Evolutionary conservation across 2,329 filamentous ascomycete species (phyloP).

Genomic region (Trichoderma brevicompactum): DNA sequence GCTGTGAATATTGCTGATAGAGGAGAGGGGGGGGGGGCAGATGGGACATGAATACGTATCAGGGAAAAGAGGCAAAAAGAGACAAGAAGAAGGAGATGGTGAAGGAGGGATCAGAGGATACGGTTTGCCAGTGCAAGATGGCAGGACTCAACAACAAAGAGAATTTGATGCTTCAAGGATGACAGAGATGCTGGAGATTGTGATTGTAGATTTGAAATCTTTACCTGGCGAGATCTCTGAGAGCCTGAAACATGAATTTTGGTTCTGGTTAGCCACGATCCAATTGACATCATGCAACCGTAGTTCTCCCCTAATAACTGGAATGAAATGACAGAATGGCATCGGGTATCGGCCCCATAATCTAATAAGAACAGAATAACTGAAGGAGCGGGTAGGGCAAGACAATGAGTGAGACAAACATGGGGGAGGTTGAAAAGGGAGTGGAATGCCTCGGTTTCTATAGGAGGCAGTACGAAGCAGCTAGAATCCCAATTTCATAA

Average conservation of each 20-base stretch:
- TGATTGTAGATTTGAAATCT: background rate
- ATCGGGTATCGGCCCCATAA: too few species aligned
- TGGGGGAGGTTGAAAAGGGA: too few species aligned
- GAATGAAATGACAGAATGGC: too few species aligned
- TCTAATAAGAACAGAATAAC: background rate
- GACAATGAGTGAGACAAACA: too few species aligned
- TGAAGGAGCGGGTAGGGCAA: background rate
- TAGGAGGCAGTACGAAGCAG: too few species aligned
- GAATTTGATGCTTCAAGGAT: background rate
- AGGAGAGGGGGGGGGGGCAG: too few species aligned
- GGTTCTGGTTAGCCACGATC: background rate
- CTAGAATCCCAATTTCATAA: background rate
- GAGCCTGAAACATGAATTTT: background rate
- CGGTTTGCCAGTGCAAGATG: too few species aligned
- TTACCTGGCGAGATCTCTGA: slow-evolving; percentile 23
- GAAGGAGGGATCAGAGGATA: background rate
- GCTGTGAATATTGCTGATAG: too few species aligned
- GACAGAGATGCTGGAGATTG: background rate
- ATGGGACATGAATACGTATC: too few species aligned
- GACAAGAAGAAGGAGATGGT: background rate
- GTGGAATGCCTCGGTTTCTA: too few species aligned
- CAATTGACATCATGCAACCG: too few species aligned
- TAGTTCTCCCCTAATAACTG: too few species aligned
- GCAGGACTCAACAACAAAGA: background rate
- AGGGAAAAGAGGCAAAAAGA: background rate